Evolutionary conservation across 352 stramenopile species (phyloP).

Genomic region (Nothophytophthora sp.): DNA sequence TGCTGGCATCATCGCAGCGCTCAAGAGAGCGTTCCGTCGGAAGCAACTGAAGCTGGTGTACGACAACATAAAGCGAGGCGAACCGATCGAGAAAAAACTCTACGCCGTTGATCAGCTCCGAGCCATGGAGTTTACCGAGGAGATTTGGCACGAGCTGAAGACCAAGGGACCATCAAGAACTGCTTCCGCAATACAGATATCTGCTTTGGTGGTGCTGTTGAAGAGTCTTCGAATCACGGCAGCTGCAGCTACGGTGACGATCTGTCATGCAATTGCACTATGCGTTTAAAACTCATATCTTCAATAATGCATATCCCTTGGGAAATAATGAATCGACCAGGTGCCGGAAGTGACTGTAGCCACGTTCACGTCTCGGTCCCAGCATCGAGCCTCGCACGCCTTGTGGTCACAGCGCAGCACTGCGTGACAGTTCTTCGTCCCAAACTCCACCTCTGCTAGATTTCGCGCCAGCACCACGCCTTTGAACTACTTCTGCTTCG

Average conservation of each 20-base stretch:
- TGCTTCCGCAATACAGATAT: conserved; percentile 12
- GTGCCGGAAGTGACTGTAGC: too few relatives aligned
- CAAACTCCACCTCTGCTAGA: conserved; percentile 1
- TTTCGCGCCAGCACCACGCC: conserved; percentile 3
- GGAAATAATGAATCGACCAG: too few relatives aligned
- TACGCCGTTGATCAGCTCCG: conserved; percentile 2
- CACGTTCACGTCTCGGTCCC: conserved; percentile 17
- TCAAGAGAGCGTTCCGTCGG: conserved; percentile 5
- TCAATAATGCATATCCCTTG: too few relatives aligned
- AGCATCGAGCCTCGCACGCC: conserved; percentile 4
- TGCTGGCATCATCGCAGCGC: conserved; percentile 4
- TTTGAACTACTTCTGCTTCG: conserved; percentile 8
- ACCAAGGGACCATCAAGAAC: conserved; percentile 4
- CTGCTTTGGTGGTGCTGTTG: conserved; percentile 7
- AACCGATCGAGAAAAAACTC: background rate
- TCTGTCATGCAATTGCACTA: too few relatives aligned
- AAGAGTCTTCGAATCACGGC: conserved; percentile 1
- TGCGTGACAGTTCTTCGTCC: conserved; percentile 8
- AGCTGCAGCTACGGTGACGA: background rate
- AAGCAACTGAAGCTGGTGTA: conserved; percentile 1
- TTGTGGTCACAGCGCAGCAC: conserved; percentile 8
- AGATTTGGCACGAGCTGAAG: conserved; percentile 5
- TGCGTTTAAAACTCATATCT: too few relatives aligned
- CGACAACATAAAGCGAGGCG: conserved; percentile 1
- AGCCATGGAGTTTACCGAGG: conserved; percentile 1